Percentiles rank a stretch among this genome's conserved stretches.
These are phyloP conservation scores for Jaminaea rosea DNA, from an alignment of 1,284 basidiomycete genomes.

Conservation along the genomic window DNA sequence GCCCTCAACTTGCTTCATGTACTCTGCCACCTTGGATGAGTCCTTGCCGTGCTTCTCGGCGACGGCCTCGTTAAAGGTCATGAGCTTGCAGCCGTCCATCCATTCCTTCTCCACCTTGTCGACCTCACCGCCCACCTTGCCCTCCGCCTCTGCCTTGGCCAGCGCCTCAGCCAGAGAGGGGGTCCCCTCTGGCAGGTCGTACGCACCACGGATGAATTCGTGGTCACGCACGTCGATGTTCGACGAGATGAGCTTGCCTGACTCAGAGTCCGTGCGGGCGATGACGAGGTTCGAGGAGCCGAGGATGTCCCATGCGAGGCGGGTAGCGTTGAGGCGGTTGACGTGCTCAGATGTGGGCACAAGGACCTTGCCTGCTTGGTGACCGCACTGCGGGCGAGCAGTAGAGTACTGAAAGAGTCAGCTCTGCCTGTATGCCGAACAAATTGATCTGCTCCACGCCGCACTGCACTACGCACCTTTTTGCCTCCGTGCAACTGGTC, in stretches of 20 bases:
- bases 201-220: constrained; percentile 46
- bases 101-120: constrained; percentile 42
- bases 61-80: constrained; percentile 73
- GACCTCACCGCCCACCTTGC: constrained; percentile 30
- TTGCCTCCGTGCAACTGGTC: constrained; percentile 47
- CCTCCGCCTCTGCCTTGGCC: constrained; percentile 30
- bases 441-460: too few relatives aligned
- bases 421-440: too few relatives aligned
- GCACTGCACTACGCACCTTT: constrained; percentile 14
- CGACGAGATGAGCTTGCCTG: constrained; percentile 73
- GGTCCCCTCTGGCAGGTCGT: constrained; percentile 34
- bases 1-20: constrained; percentile 52
- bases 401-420: too few relatives aligned
- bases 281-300: constrained; percentile 79
- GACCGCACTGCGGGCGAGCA: constrained; percentile 65
- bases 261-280: constrained; percentile 83
- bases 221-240: constrained; percentile 69
- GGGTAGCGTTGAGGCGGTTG: constrained; percentile 68
- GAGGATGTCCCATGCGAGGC: constrained; percentile 79
- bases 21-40: constrained; percentile 51
- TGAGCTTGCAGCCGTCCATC: constrained; percentile 47
- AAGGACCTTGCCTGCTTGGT: constrained; percentile 84
- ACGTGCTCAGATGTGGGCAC: constrained; percentile 79
- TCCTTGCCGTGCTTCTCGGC: constrained; percentile 39
- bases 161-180: constrained; percentile 39